These are phyloP conservation scores for Fusarium fujikuroi DNA, from an alignment of 2,329 filamentous ascomycete genomes.

Conservation along the genomic window DNA sequence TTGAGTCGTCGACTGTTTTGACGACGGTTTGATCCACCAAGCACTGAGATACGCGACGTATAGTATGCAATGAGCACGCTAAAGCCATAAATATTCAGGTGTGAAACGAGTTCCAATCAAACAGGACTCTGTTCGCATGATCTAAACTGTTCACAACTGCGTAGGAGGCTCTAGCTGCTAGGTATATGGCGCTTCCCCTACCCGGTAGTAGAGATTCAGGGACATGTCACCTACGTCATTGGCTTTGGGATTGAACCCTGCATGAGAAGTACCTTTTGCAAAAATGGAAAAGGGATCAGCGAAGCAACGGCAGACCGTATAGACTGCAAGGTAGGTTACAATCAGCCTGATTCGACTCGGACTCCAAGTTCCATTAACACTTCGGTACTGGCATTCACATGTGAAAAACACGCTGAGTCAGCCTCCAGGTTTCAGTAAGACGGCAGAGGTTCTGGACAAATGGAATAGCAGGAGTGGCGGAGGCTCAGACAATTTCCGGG, in stretches of 20 bases:
- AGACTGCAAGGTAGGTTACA: background rate
- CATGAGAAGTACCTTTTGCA: background rate
- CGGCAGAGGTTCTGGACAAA: conserved; percentile 13
- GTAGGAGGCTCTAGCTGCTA: no score
- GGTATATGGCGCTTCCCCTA: background rate
- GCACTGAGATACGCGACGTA: no score
- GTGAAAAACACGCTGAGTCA: conserved; percentile 33
- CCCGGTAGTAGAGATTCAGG: background rate
- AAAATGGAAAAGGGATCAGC: background rate
- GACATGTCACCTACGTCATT: background rate
- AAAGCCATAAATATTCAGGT: no score
- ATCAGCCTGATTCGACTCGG: background rate
- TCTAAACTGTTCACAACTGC: background rate
- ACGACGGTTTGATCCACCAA: background rate
- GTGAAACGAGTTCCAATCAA: no score
- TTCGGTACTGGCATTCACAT: conserved; percentile 5
- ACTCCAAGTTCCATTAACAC: background rate
- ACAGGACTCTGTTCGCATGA: background rate
- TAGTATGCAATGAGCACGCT: background rate
- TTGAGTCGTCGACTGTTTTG: background rate
- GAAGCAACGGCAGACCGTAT: background rate
- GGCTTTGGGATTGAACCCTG: background rate
- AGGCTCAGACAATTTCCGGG: conserved; percentile 29
- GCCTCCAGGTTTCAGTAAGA: conserved; percentile 10
- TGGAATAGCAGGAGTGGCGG: conserved; percentile 20